Conservation (phyloP, 495 filamentous ascomycete species). For the Neurospora sp. region DNA sequence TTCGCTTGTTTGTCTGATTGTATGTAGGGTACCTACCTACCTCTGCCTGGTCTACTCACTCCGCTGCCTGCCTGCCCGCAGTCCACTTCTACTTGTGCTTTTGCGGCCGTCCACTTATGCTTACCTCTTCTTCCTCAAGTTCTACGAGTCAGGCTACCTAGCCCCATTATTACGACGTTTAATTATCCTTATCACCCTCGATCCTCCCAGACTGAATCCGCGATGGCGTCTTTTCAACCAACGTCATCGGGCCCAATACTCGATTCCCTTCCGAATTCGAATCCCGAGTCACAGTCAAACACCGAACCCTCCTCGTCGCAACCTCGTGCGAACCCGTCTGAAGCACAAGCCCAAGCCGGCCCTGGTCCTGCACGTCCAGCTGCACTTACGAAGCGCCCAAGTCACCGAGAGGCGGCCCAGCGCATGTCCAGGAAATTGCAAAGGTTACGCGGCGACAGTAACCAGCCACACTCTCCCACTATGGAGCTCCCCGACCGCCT, state of each 20-base stretch:
- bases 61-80: not conserved
- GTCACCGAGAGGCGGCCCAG: constrained; percentile 17
- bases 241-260: constrained; percentile 8
- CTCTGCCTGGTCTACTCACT: not conserved
- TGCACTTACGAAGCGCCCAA: not conserved
- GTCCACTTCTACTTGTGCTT: not conserved
- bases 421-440: constrained; percentile 43
- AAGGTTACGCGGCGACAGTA: constrained; percentile 43
- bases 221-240: constrained; percentile 8
- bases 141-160: not conserved
- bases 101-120: not conserved
- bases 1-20: not conserved
- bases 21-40: constrained; percentile 1
- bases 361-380: not conserved
- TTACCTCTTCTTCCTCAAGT: not conserved
- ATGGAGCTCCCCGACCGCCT: constrained; percentile 72
- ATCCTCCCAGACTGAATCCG: not conserved
- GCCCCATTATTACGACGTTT: not conserved
- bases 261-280: not conserved
- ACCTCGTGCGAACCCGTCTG: not conserved
- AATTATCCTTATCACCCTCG: not conserved
- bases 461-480: constrained; percentile 40
- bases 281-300: not conserved
- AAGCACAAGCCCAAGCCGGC: constrained; percentile 2
- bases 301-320: not conserved